Evolutionary conservation across 2,329 filamentous ascomycete species (phyloP), one percentile per base, ranked within the genome.

Genomic region (Arthrobotrys conoides): DNA sequence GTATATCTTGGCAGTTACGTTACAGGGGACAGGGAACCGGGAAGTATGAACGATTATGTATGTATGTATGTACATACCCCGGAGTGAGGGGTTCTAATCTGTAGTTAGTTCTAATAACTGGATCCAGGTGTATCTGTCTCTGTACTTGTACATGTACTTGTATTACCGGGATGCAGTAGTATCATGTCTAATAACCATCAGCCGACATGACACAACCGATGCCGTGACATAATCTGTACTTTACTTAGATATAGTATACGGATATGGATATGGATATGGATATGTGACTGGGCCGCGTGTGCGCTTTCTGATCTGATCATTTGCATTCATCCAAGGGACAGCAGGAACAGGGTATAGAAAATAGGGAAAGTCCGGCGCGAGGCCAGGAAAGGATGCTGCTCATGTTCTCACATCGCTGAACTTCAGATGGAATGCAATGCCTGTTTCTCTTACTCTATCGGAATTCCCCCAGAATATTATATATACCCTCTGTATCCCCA

Each of bases 251-350:
- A n/a, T n/a, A n/a, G n/a, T n/a, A n/a, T n/a, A n/a, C n/a, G n/a
- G n/a, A n/a, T n/a, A n/a, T n/a, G n/a, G n/a, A n/a, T n/a, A n/a
- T n/a, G n/a, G 18, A 24, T 46, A 18, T 46, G 41, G 41, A 22
- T 49, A 49, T 49, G 46, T 49, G 46, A 49, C 46, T 24, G 46
- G 46, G 46, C 46, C 46, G 46, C 46, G 46, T 49, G 46, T 49
- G 46, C 20, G 5, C 20, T 24, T 49, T 49, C 12, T n/a, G 41
- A n/a, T 49, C 12, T n/a, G 41, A n/a, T 22, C 46, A 49, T 4
- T 24, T 22, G 46, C 14, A 16, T 18, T 14, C 1, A 46, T n/a
- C 4, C 10, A 38, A 38, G 36, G 4, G 9, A 3, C 10, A 38
- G 36, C 36, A 14, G 27, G 27, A 6, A 30, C 27, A 46, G 41